These are phyloP conservation scores for Colletotrichum cuscutae DNA, from an alignment of 2,329 filamentous ascomycete genomes.

Conservation along the genomic window DNA sequence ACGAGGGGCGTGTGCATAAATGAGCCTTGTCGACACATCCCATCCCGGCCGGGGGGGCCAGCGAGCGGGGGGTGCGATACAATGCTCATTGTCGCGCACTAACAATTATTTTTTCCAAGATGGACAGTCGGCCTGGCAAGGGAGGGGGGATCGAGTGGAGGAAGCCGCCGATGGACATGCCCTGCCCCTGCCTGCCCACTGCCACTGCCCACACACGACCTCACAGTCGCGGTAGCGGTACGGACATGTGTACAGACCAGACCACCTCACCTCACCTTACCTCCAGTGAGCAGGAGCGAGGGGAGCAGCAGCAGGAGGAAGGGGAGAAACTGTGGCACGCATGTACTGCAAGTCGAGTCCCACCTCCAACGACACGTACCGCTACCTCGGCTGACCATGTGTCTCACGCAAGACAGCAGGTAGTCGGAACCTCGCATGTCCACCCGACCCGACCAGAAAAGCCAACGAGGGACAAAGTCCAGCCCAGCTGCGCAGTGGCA, in stretches of 20 bases:
- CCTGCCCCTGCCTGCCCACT: conserved; percentile 21
- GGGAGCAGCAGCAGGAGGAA: neutral
- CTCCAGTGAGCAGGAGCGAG: neutral
- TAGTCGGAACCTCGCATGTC: neutral
- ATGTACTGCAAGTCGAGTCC: neutral
- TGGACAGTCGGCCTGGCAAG: conserved; percentile 20
- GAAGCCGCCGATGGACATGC: conserved; percentile 28
- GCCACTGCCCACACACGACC: conserved; percentile 16
- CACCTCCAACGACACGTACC: neutral
- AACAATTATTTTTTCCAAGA: conserved; percentile 32
- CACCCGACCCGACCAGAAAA: neutral
- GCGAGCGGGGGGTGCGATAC: conserved; percentile 17
- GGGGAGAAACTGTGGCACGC: neutral
- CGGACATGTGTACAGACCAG: neutral
- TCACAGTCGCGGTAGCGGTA: neutral
- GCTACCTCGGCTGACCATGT: neutral
- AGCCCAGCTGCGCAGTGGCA: neutral
- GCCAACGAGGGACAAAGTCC: neutral
- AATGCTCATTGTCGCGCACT: conserved; percentile 26
- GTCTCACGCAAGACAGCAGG: neutral
- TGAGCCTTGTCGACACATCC: conserved; percentile 25
- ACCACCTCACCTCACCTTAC: neutral
- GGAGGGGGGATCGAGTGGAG: conserved; percentile 28
- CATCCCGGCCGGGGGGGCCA: conserved; percentile 8
- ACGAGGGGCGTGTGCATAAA: conserved; percentile 17